These are phyloP conservation scores for Dactylellina cionopaga DNA, from an alignment of 2,329 filamentous ascomycete genomes.

Conservation along the genomic window DNA sequence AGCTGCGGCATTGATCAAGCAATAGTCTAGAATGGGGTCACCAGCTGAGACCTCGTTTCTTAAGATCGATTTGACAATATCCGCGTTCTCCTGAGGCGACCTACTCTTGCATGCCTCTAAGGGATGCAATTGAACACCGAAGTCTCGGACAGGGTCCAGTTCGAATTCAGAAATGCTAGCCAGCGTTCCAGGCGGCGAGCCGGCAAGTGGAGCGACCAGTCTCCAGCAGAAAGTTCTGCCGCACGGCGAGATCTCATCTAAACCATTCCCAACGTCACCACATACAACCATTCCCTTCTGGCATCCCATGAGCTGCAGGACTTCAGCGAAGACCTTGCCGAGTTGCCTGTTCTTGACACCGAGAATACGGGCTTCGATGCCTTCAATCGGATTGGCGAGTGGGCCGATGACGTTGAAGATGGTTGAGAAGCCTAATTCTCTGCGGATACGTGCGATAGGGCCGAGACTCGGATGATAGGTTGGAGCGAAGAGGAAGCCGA, in stretches of 20 bases:
- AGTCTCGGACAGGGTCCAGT: constrained; percentile 78
- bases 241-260: constrained; percentile 94
- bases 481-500: constrained; percentile 93
- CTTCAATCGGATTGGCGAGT: constrained; percentile 86
- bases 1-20: constrained; percentile 91
- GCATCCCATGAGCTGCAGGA: constrained; percentile 77
- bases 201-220: constrained; percentile 62
- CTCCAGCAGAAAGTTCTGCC: constrained; percentile 90
- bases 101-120: constrained; percentile 82
- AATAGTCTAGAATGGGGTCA: constrained; percentile 89
- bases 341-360: constrained; percentile 89
- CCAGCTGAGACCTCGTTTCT: constrained; percentile 67
- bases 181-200: constrained; percentile 60
- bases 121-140: constrained; percentile 80
- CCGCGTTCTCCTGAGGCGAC: constrained; percentile 85
- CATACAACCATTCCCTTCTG: constrained; percentile 90
- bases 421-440: constrained; percentile 89
- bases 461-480: constrained; percentile 96
- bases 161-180: constrained; percentile 79
- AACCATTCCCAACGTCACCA: constrained; percentile 78
- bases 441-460: constrained; percentile 84
- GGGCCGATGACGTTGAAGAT: constrained; percentile 98
- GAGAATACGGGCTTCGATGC: constrained; percentile 87
- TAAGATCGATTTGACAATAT: constrained; percentile 80
- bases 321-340: constrained; percentile 87